phyloP scores from a whole-genome alignment of 306 rosid species.

The Dryas drummondii region DNA sequence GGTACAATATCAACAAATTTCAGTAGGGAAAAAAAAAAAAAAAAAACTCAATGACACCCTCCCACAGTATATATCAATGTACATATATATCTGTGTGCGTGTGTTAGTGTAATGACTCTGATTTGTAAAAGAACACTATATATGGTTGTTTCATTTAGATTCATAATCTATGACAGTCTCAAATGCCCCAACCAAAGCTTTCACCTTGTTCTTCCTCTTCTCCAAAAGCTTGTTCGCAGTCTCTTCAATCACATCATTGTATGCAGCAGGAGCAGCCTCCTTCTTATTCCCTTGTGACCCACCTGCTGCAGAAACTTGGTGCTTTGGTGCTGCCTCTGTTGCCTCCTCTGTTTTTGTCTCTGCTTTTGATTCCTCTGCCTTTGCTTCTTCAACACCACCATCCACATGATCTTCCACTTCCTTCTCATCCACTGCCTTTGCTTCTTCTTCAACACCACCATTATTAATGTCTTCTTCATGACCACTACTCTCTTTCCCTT shows the following conservation, averaged over 20 bases:
- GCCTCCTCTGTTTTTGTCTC: neutral
- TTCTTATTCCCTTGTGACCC: conserved; percentile 25
- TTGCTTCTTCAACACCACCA: conserved; percentile 20
- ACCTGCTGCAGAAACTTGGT: neutral
- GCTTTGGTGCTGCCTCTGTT: neutral
- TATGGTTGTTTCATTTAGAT: conserved; percentile 36
- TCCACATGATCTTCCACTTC: conserved; percentile 19
- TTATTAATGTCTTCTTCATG: neutral
- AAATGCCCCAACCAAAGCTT: conserved; percentile 91
- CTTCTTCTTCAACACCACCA: neutral
- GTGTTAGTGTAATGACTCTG: neutral
- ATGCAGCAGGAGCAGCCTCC: conserved; percentile 51
- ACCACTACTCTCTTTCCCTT: conserved; percentile 2
- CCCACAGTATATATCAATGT: neutral
- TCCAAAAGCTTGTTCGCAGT: conserved; percentile 55
- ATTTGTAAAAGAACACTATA: neutral
- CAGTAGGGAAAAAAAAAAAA: neutral
- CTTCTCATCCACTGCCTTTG: conserved; percentile 23
- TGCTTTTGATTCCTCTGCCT: conserved; percentile 12
- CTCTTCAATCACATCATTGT: conserved; percentile 71
- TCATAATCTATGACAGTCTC: conserved; percentile 86
- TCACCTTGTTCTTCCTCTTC: conserved; percentile 71
- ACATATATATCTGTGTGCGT: too few relatives aligned
- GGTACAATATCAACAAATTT: conserved; percentile 6
- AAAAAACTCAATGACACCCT: neutral